Base-by-base conservation (phyloP, 768 basidiomycete species). In the Psilocybe sp. region DNA sequence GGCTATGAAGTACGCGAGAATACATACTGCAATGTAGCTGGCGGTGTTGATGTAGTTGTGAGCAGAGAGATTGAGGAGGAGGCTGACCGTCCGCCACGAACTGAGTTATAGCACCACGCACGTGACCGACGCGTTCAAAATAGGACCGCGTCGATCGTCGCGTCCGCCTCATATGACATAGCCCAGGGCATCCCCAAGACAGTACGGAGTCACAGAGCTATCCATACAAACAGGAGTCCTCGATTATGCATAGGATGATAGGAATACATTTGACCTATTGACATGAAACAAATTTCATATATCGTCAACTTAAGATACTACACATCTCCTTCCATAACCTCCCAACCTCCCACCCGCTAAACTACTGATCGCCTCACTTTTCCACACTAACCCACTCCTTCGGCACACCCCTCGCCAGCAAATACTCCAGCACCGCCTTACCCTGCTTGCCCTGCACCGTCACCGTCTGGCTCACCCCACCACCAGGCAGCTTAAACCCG, bases 361-460 rank as follows among this genome's bases (percentile, higher is more conserved):
- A 52, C 81, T 84, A 1, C 61, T 63, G 1, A 75, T 68, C 60
- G 82, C 80, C n/a, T n/a, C n/a, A n/a, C n/a, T n/a, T n/a, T n/a
- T 28, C 23, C 23, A 28, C 23, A 28, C 23, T 28, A 45, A 95
- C 86, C 89, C 89, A 95, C 60, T 76, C 77, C 71, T 86, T 89
- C 20, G 92, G 90, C 31, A 95, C 79, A 0, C 93, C 91, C 55
- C 78, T 81, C 18, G 70, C 75, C 2, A 78, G 63, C 36, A 97
- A 64, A 52, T 91, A 78, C 4, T 89, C 86, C 9, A 76, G 70
- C 10, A 92, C 85, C 2, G 73, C 69, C 55, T 79, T 77, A 15
- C 75, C 72, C 59, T 96, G 92, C 53, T 88, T 89, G 1, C 94
- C 94, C 60, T 96, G 94, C 0, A 96, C 85, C 53, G 88, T 71